phyloP scores from a whole-genome alignment of 2,329 filamentous ascomycete genomes.

The Apiospora kogelbergensis region DNA sequence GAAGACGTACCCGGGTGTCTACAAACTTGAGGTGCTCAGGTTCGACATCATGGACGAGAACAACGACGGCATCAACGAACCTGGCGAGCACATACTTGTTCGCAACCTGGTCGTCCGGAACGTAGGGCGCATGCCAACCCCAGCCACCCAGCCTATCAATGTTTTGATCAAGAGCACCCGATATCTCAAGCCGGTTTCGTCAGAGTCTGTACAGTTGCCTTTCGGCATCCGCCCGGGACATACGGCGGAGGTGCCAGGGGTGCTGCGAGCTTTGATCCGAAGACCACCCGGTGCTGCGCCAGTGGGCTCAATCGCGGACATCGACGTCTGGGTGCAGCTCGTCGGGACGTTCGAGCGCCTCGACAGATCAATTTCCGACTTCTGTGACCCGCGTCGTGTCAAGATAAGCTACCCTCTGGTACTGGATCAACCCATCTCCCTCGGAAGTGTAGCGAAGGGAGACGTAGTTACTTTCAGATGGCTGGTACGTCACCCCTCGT shows the following conservation, averaged over 20 bases:
- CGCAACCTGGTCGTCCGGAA: background rate
- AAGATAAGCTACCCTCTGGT: background rate
- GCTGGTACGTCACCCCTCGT: background rate
- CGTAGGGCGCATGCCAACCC: background rate
- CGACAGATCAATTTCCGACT: background rate
- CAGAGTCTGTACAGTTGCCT: background rate
- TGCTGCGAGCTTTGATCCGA: background rate
- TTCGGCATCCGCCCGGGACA: background rate
- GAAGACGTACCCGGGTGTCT: background rate
- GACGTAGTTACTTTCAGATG: background rate
- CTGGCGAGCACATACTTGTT: background rate
- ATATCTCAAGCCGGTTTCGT: background rate
- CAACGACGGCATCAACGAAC: background rate
- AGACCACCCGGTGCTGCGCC: background rate
- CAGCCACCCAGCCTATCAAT: background rate
- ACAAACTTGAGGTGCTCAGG: background rate
- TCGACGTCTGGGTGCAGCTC: background rate
- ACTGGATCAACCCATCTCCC: background rate
- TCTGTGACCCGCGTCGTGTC: background rate
- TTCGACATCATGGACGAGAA: background rate
- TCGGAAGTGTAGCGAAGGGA: background rate
- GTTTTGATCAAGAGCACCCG: background rate
- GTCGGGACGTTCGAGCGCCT: background rate
- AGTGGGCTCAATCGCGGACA: background rate
- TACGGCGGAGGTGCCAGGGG: background rate